Conservation (phyloP, 805 yeast genomes). For the Danielozyma ontarioensis region DNA sequence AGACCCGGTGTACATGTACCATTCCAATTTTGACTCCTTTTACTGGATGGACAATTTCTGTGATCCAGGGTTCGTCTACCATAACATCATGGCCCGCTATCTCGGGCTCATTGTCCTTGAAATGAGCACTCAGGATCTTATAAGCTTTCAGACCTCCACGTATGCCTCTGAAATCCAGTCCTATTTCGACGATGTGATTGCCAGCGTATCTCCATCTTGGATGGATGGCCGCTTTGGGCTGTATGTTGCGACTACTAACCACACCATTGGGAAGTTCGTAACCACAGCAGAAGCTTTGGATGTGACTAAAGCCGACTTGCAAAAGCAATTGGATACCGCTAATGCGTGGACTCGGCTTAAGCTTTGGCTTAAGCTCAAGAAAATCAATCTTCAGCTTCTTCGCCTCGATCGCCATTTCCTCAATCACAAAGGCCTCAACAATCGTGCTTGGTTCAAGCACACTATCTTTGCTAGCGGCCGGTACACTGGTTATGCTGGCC, state of each 20-base stretch:
- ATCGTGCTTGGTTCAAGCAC: conserved; percentile 56
- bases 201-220: conserved; percentile 10
- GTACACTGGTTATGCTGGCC: conserved; percentile 59
- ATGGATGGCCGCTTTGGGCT: too few species aligned
- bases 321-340: conserved; percentile 12
- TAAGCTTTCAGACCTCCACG: conserved; percentile 34
- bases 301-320: conserved; percentile 8
- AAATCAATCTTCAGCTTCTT: conserved; percentile 35
- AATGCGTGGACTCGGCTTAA: conserved; percentile 19
- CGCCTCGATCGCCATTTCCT: conserved; percentile 44
- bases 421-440: conserved; percentile 43
- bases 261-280: conserved; percentile 2
- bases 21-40: conserved; percentile 68
- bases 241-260: too few species aligned
- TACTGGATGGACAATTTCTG: conserved; percentile 64
- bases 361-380: conserved; percentile 14
- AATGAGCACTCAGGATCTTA: conserved; percentile 44
- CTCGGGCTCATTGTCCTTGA: conserved; percentile 47
- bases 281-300: conserved; percentile 7
- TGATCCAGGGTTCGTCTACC: conserved; percentile 59
- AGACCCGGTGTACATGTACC: conserved; percentile 69
- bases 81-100: conserved; percentile 50
- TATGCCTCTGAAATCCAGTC: conserved; percentile 35
- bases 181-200: conserved; percentile 33
- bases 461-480: conserved; percentile 55